Base-by-base conservation (phyloP, 2,329 filamentous ascomycete genomes). In the Talaromyces sp. region DNA sequence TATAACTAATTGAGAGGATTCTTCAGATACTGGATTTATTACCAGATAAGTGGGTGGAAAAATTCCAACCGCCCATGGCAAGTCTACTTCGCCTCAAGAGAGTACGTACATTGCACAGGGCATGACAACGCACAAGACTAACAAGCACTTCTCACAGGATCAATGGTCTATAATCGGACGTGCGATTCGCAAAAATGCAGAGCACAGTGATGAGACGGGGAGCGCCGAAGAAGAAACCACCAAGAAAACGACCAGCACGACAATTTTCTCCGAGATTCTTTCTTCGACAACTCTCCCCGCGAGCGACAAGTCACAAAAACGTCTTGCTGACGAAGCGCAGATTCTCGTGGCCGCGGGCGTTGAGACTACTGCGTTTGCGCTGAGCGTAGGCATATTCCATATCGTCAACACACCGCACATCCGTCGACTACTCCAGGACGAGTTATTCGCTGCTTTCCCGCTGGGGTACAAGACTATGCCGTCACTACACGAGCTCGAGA, bases 261-360 rank as follows among this genome's bases (percentile, higher is more conserved):
- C 65, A 26, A 60, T 73, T 11, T 74, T 76, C 58, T 66, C 71
- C 8, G 70, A 71, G 29, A 63, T 76, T 3, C 60, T 70, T 0
- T 55, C 65, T 43, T 69, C 68, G 4, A 53, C 53, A 59, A 60
- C 64, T 13, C 58, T 73, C 6, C 68, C 73, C 0, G 43, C 62
- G 1, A 60, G 66, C 13, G 75, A 77, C 58, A 79, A 79, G 62
- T 68, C 71, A 0, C 67, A 67, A 6, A 58, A 65, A 9, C 66
- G 73, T 7, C 60, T 77, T 10, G 64, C 62, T 14, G 70, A 74
- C 29, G 75, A 76, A 49, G 69, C 67, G 21, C 62, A 68, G 43
- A 59, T 69, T 6, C 55, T 75, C 7, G 64, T 73, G 1, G 63
- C 64, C 26, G 74, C 75, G 1, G 73, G 74, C 0, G 62, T 68